These are phyloP conservation scores for Cotoneaster glaucophyllus DNA, from an alignment of 306 rosid genomes.

Conservation along the genomic window DNA sequence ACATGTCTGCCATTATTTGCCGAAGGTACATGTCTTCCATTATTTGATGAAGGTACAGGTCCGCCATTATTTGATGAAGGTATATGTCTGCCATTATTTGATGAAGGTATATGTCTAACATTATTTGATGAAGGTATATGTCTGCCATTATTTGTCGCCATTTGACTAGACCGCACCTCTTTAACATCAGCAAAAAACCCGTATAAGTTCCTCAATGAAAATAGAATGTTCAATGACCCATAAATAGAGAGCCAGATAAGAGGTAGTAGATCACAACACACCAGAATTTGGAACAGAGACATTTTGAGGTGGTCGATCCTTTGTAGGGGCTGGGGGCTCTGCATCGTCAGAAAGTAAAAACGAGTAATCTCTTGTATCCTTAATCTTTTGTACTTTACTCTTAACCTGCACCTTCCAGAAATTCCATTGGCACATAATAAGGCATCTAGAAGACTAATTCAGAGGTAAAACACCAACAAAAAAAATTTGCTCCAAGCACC, in stretches of 20 bases:
- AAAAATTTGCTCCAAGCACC: constrained; percentile 43
- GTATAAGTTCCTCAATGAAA: constrained; percentile 50
- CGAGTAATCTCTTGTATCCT: constrained; percentile 86
- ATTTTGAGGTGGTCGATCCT: constrained; percentile 36
- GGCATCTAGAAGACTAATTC: background rate
- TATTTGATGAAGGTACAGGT: too few species aligned
- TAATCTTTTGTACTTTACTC: constrained; percentile 57
- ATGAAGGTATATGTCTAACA: background rate
- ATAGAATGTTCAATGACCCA: constrained; percentile 28
- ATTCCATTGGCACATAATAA: constrained; percentile 14
- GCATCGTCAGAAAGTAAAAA: constrained; percentile 75
- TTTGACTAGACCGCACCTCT: constrained; percentile 55
- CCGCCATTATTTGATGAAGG: too few species aligned
- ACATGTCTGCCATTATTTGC: too few species aligned
- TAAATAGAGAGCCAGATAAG: constrained; percentile 13
- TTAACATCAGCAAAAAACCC: constrained; percentile 55
- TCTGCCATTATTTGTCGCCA: background rate
- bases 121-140: too few species aligned
- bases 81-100: background rate
- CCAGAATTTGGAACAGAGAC: constrained; percentile 41
- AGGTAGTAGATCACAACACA: constrained; percentile 27
- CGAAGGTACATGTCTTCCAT: too few species aligned
- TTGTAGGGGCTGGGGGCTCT: constrained; percentile 58
- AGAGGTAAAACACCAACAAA: constrained; percentile 1
- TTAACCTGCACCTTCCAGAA: constrained; percentile 40